phyloP scores from a whole-genome alignment of 495 filamentous ascomycete genomes.

The Penicillium paradoxum region DNA sequence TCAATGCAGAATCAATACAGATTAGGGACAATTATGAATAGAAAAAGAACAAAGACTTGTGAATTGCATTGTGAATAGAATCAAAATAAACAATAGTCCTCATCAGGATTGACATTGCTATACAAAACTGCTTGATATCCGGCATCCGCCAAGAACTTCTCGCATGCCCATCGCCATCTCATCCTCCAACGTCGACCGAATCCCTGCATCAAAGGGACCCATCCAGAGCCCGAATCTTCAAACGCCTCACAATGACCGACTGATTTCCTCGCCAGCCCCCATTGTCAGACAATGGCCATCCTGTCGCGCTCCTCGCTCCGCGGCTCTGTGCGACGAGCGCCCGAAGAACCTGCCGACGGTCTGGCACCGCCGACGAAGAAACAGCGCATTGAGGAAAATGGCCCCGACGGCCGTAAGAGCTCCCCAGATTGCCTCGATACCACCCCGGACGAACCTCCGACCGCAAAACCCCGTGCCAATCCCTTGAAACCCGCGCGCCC shows the following conservation, averaged over 20 bases:
- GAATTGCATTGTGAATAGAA: neutral
- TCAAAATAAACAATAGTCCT: neutral
- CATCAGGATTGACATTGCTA: neutral
- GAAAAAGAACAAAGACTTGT: neutral
- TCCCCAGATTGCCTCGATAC: slow-evolving; percentile 40
- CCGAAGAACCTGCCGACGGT: slow-evolving; percentile 19
- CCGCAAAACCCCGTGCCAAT: slow-evolving; percentile 18
- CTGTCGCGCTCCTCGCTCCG: slow-evolving; percentile 36
- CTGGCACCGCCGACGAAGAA: slow-evolving; percentile 31
- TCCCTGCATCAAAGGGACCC: neutral
- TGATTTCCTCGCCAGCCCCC: neutral
- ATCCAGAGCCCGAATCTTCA: neutral
- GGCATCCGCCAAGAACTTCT: slow-evolving; percentile 7
- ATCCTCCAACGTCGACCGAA: neutral
- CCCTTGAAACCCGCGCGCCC: slow-evolving; percentile 20
- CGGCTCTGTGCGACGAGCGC: slow-evolving; percentile 32
- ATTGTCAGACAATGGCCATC: slow-evolving; percentile 30
- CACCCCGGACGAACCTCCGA: slow-evolving; percentile 15
- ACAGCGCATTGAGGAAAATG: slow-evolving; percentile 19
- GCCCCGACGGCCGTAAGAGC: slow-evolving; percentile 31
- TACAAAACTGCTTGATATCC: neutral
- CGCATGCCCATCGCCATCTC: neutral
- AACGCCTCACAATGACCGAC: slow-evolving; percentile 5
- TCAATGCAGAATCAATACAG: neutral
- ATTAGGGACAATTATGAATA: too few species aligned